Base-by-base conservation (phyloP, 306 rosid species). In the Macrotyloma uniflorum region DNA sequence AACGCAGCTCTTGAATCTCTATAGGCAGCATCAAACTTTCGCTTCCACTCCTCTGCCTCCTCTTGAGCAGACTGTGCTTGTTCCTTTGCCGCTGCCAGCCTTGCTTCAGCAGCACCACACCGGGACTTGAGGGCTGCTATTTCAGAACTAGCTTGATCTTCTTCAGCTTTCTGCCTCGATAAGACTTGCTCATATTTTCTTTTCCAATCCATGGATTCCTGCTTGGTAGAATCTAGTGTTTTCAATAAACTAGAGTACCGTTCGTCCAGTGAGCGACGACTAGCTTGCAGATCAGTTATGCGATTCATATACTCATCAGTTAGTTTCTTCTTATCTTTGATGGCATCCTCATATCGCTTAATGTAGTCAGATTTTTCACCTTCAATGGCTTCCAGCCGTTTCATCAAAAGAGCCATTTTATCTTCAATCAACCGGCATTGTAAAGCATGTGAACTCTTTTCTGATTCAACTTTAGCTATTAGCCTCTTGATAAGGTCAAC, bases 41-140 rank as follows among this genome's bases (percentile, higher is more conserved):
- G 81, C 75, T 96, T 93, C 99, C 99, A 96, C 83, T 93, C 98
- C 79, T 85, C 93, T 32, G 98, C 98, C 82, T 96, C 99, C 86
- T 90, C 99, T 80, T 90, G 96, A 23, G 99, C 96, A 81, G 99
- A 96, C 79, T 93, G 94, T 42, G 93, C 86, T 77, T 88, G 99
- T 72, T 96, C 98, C 75, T 80, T 85, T 76, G 98, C 93, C 72
- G 99, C 99, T 47, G 96, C 94, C 55, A 93, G 79, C 86, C 96
- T 88, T 77, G 99, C 98, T 80, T 96, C 98, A 64, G 96, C 94
- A 72, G 98, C 96, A 86, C 90, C 80, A 72, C 89, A 85, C 28
- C 93, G 84, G 16, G 99, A 96, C 89, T 86, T 93, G 76, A 96
- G 90, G 74, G 89, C 77, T 50, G 96, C 87, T 76, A 96, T 90